Percentiles rank a stretch among this genome's conserved stretches.
Conservation (phyloP, 75 land plant species). For the Cunninghamia lanceolata region DNA sequence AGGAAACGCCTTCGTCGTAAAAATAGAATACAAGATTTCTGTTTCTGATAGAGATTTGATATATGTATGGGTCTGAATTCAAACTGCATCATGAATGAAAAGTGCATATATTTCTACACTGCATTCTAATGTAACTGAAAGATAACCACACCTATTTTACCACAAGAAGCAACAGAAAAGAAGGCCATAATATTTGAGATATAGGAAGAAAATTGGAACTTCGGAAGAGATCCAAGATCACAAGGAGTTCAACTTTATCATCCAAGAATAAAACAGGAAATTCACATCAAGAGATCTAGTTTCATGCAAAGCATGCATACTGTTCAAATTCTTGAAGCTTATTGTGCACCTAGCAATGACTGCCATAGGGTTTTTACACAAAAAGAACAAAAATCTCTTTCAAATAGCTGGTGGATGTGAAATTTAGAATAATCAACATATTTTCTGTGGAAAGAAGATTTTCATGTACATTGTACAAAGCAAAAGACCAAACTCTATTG, state of each 20-base stretch:
- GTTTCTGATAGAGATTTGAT: neutral
- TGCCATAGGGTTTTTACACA: neutral
- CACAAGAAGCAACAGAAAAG: constrained; percentile 80
- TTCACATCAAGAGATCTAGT: neutral
- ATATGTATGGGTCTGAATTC: neutral
- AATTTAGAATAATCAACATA: neutral
- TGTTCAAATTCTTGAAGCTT: neutral
- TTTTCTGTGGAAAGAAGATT: neutral
- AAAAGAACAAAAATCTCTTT: neutral
- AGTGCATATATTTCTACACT: neutral
- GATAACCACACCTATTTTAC: constrained; percentile 59
- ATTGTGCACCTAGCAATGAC: neutral
- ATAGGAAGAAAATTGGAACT: constrained; percentile 52
- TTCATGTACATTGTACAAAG: neutral
- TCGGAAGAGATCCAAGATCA: neutral
- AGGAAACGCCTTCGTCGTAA: too few species aligned
- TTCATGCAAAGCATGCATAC: neutral
- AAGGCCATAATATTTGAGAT: constrained; percentile 90
- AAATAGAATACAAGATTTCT: too few species aligned
- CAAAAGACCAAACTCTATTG: neutral
- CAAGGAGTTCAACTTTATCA: neutral
- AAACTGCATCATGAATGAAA: neutral
- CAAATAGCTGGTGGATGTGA: neutral
- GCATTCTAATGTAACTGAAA: neutral
- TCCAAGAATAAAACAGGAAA: neutral